Conservation (phyloP, 441 rosid species). For the Populus hybrid region DNA sequence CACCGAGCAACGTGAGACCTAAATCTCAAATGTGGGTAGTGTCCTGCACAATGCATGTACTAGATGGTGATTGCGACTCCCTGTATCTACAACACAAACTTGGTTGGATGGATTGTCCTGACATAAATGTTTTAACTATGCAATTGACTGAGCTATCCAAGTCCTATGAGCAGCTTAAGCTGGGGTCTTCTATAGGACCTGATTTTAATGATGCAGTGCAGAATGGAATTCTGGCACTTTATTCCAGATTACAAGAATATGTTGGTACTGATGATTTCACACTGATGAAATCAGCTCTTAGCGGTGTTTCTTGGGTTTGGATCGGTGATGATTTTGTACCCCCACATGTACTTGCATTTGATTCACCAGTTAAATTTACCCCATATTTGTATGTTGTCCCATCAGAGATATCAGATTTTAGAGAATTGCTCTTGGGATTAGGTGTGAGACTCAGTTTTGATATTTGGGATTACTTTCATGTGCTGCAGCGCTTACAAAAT, state of each 20-base stretch:
- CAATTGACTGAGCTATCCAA: slow-evolving; percentile 80
- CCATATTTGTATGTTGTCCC: slow-evolving; percentile 98
- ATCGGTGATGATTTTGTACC: slow-evolving; percentile 92
- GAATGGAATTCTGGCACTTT: slow-evolving; percentile 65
- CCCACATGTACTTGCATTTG: slow-evolving; percentile 88
- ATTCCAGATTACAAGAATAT: slow-evolving; percentile 65
- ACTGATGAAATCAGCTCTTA: slow-evolving; percentile 60
- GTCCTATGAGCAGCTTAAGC: slow-evolving; percentile 58
- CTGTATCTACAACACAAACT: slow-evolving; percentile 62
- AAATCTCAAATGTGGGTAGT: slow-evolving; percentile 83
- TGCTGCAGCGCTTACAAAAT: slow-evolving; percentile 66
- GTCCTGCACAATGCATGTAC: slow-evolving; percentile 70
- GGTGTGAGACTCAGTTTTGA: slow-evolving; percentile 88
- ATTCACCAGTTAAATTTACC: slow-evolving; percentile 95
- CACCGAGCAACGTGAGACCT: slow-evolving; percentile 83
- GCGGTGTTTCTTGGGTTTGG: slow-evolving; percentile 93
- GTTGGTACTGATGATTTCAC: slow-evolving; percentile 63
- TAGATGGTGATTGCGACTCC: slow-evolving; percentile 69
- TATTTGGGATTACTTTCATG: slow-evolving; percentile 74
- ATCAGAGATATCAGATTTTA: slow-evolving; percentile 85
- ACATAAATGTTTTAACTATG: slow-evolving; percentile 47
- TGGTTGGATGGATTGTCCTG: slow-evolving; percentile 79
- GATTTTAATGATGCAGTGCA: slow-evolving; percentile 61
- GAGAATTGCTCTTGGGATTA: slow-evolving; percentile 74
- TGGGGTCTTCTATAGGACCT: slow-evolving; percentile 44